phyloP scores from a whole-genome alignment of 192 early-diverging fungal genomes.

The Lunasporangiospora selenospora region DNA sequence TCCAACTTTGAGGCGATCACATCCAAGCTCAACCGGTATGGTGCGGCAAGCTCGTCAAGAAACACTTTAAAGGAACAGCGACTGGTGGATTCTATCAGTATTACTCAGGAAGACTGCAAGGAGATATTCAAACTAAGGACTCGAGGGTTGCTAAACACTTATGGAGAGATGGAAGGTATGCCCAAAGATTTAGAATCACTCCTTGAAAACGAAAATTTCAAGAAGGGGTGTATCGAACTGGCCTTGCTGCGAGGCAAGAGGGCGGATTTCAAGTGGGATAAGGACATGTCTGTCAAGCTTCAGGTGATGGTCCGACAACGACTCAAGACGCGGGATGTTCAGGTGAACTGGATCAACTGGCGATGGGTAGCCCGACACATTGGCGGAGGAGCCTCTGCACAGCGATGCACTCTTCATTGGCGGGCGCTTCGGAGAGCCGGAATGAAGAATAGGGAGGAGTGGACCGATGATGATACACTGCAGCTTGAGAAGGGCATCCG shows the following conservation, averaged over 20 bases:
- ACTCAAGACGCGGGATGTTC: constrained; percentile 28
- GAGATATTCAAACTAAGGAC: constrained; percentile 15
- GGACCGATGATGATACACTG: constrained; percentile 24
- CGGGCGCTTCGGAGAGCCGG: constrained; percentile 11
- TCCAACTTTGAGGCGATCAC: constrained; percentile 32
- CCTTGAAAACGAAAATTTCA: constrained; percentile 4
- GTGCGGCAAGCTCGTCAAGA: not conserved
- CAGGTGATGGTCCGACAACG: constrained; percentile 36
- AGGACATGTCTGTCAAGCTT: constrained; percentile 29
- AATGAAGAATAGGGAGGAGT: not conserved
- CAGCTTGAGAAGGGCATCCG: constrained; percentile 32
- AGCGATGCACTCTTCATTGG: constrained; percentile 33
- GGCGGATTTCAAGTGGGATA: constrained; percentile 26
- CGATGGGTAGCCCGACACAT: constrained; percentile 42
- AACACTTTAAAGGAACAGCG: too few relatives aligned
- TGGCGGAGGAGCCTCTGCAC: constrained; percentile 14
- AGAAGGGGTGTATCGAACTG: constrained; percentile 16
- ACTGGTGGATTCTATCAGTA: not conserved
- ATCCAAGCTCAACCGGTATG: not conserved
- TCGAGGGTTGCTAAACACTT: not conserved
- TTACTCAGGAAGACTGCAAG: constrained; percentile 15
- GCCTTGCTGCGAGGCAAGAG: constrained; percentile 11
- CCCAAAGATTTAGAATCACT: too few relatives aligned
- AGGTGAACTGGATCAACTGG: constrained; percentile 45
- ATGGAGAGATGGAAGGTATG: too few relatives aligned